Conservation (phyloP, 2,329 filamentous ascomycete species). For the Arthrinium phaeospermum region DNA sequence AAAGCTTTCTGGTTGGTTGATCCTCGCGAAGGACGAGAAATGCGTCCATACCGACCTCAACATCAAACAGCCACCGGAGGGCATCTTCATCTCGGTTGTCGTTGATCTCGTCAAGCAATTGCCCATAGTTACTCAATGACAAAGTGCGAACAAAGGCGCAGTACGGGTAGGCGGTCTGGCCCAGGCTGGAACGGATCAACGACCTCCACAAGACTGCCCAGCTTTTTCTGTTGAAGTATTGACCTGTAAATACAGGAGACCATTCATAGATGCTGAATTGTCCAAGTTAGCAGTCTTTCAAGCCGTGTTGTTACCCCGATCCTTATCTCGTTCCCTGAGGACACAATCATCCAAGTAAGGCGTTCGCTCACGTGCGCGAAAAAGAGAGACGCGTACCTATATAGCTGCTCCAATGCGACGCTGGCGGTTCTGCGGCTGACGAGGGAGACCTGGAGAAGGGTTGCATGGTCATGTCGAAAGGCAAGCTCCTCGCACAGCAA, state of each 20-base stretch:
- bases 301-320: not conserved
- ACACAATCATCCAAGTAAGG: not conserved
- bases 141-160: slow-evolving; percentile 70
- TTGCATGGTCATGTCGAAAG: slow-evolving; percentile 59
- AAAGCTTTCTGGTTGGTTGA: not conserved
- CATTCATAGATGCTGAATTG: slow-evolving; percentile 50
- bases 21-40: slow-evolving; percentile 37
- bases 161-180: slow-evolving; percentile 70
- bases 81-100: slow-evolving; percentile 30
- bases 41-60: slow-evolving; percentile 42
- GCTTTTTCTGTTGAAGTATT: slow-evolving; percentile 48
- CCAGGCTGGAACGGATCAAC: slow-evolving; percentile 69
- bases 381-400: slow-evolving; percentile 55
- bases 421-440: slow-evolving; percentile 61
- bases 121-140: slow-evolving; percentile 60
- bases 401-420: slow-evolving; percentile 66
- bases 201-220: slow-evolving; percentile 72
- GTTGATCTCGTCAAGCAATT: slow-evolving; percentile 61
- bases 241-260: slow-evolving; percentile 49
- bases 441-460: slow-evolving; percentile 64
- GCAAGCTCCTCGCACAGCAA: slow-evolving; percentile 66
- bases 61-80: slow-evolving; percentile 44
- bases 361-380: not conserved
- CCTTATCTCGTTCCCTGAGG: not conserved
- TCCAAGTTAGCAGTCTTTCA: slow-evolving; percentile 29